These are phyloP conservation scores for Tolypocladium endophyticum DNA, from an alignment of 2,329 filamentous ascomycete genomes.

Conservation along the genomic window DNA sequence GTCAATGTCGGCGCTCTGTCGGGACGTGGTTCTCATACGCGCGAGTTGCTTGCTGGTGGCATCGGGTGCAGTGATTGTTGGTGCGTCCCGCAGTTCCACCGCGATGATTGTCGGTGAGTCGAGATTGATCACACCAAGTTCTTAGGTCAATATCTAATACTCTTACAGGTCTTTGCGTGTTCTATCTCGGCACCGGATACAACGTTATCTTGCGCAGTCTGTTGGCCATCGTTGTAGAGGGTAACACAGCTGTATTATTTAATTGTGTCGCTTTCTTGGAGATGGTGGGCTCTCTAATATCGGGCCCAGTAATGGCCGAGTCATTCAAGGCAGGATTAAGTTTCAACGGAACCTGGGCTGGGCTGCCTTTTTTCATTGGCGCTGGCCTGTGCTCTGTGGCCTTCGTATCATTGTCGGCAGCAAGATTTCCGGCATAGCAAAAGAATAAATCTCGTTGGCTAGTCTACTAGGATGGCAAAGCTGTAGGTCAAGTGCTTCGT, in stretches of 20 bases:
- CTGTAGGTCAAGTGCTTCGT: too few relatives aligned
- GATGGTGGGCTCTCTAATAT: background rate
- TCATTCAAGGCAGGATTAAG: background rate
- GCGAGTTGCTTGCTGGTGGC: background rate
- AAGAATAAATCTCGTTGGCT: background rate
- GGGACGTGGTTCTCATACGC: background rate
- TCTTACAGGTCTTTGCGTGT: background rate
- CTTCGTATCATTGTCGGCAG: background rate
- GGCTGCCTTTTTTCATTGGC: background rate
- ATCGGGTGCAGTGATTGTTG: background rate
- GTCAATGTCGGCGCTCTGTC: background rate
- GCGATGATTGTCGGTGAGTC: slow-evolving; percentile 1
- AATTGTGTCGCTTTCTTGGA: background rate
- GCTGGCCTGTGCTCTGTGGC: background rate
- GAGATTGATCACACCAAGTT: background rate
- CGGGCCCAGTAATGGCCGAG: background rate
- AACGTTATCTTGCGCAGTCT: background rate
- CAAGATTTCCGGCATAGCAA: background rate
- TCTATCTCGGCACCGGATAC: background rate
- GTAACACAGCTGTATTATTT: background rate
- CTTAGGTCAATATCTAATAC: background rate
- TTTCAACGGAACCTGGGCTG: background rate
- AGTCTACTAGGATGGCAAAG: too few relatives aligned
- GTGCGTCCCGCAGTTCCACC: background rate
- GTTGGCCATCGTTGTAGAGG: background rate